Conservation (phyloP, 2,329 filamentous ascomycete species). For the Cladosporium phlei region DNA sequence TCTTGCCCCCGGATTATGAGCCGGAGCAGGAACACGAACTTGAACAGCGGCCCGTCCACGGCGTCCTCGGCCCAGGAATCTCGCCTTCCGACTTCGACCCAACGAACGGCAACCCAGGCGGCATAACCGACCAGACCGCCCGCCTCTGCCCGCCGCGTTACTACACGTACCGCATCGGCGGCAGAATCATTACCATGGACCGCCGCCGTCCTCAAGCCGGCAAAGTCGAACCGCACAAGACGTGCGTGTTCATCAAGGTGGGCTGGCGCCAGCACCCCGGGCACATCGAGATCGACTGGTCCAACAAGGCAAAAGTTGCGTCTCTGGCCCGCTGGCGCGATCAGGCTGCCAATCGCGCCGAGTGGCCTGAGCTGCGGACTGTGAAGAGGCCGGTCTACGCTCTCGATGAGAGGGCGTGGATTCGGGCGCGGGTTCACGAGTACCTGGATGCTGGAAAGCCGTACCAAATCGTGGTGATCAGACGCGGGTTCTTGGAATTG, state of each 20-base stretch:
- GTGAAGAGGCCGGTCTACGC: slow-evolving; percentile 51
- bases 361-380: slow-evolving; percentile 46
- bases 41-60: neutral
- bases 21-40: neutral
- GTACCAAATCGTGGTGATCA: too few relatives aligned
- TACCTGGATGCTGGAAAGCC: too few relatives aligned
- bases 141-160: slow-evolving; percentile 9
- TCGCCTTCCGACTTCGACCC: slow-evolving; percentile 12
- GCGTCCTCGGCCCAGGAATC: neutral
- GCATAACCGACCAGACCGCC: slow-evolving; percentile 18
- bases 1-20: neutral
- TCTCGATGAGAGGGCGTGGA: slow-evolving; percentile 37
- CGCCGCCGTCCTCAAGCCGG: slow-evolving; percentile 12
- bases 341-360: slow-evolving; percentile 16
- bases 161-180: slow-evolving; percentile 18
- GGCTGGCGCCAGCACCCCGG: slow-evolving; percentile 71
- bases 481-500: too few relatives aligned
- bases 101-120: slow-evolving; percentile 13
- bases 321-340: slow-evolving; percentile 53
- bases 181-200: slow-evolving; percentile 19
- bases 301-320: slow-evolving; percentile 52
- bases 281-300: slow-evolving; percentile 50
- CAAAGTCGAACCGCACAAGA: slow-evolving; percentile 57
- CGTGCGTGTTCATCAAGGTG: slow-evolving; percentile 66
- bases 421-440: neutral